A percentile compares a stretch with the other conserved stretches of the same genome.
phyloP scores from a whole-genome alignment of 2,329 filamentous ascomycete species.

The Aotearoamyces nothofagi region DNA sequence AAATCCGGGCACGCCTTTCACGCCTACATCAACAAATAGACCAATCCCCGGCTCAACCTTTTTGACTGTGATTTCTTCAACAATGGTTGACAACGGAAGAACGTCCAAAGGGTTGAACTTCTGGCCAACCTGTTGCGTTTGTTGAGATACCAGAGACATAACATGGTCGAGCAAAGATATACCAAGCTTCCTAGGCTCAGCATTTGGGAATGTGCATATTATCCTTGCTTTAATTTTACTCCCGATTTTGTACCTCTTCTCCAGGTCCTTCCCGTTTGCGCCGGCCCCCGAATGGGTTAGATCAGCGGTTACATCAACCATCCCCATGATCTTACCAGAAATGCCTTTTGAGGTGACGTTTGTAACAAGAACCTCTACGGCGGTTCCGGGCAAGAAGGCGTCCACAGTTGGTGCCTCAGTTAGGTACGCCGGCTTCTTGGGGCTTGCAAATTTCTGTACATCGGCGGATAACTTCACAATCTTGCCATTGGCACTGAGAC shows the following conservation, averaged over 20 bases:
- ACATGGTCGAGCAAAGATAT: conserved; percentile 83
- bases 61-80: conserved; percentile 65
- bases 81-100: conserved; percentile 56
- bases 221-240: conserved; percentile 75
- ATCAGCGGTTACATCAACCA: conserved; percentile 82
- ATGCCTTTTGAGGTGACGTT: conserved; percentile 64
- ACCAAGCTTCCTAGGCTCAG: conserved; percentile 70
- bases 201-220: conserved; percentile 71
- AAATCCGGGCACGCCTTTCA: conserved; percentile 61
- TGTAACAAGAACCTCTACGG: conserved; percentile 69
- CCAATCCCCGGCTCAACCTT: conserved; percentile 71
- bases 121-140: conserved; percentile 27
- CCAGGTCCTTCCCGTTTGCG: conserved; percentile 52
- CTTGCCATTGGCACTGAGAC: conserved; percentile 62
- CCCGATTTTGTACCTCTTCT: conserved; percentile 67
- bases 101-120: conserved; percentile 35
- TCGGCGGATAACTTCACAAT: conserved; percentile 76
- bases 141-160: conserved; percentile 36
- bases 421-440: conserved; percentile 47
- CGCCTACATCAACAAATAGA: conserved; percentile 60
- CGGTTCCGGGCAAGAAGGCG: conserved; percentile 81
- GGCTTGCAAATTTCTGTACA: conserved; percentile 51
- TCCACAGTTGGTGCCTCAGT: conserved; percentile 74
- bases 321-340: conserved; percentile 79
- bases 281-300: conserved; percentile 74